Base-by-base conservation (phyloP, 192 early-diverging fungal species). In the Dissophora ornata region DNA sequence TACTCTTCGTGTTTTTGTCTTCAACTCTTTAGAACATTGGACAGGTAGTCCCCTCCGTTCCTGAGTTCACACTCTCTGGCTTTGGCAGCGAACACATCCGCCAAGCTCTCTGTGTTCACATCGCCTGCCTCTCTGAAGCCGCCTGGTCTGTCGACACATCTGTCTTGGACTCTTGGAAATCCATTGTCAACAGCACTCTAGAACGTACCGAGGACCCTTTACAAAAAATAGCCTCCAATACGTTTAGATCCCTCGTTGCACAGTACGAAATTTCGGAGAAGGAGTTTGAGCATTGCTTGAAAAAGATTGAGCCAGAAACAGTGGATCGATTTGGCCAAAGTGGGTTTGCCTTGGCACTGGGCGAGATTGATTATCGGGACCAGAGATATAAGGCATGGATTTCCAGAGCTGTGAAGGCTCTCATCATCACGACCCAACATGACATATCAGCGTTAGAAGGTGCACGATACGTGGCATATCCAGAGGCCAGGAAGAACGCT, bases 401-500 rank as follows among this genome's bases (percentile, higher is more conserved):
- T 6, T 42, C 47, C 21, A 51, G 32, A 40, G 66, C 67, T 4
- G 52, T 80, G 0, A 48, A 71, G 10, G 54, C 54, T n/a, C 79
- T 79, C 36, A 82, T 33, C 28, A 42, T 24, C 28, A 40, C 42
- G 13, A 40, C 56, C 4, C 33, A 78, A 24, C 54, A 56, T 46
- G 38, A 32, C 24, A 13, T 24, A 12, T 19, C 15, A 12, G 25
- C 11, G 10, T 4, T 24, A 4, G 40, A 36, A 15, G 22, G 57
- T 30, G 24, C 32, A 15, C n/a, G n/a, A n/a, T n/a, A n/a, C n/a
- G n/a, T 57, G 16, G 84, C 91, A 52, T 88, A 92, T 82, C 85
- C 91, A 2, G 91, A 93, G 62, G 60, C 89, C 11, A 79, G 89
- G 34, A 66, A 90, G 51, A 93, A 95, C 69, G 83, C 90, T 1